Evolutionary conservation across 2,329 filamentous ascomycete genomes (phyloP).

Genomic region (Zymoseptoria passerinii): DNA sequence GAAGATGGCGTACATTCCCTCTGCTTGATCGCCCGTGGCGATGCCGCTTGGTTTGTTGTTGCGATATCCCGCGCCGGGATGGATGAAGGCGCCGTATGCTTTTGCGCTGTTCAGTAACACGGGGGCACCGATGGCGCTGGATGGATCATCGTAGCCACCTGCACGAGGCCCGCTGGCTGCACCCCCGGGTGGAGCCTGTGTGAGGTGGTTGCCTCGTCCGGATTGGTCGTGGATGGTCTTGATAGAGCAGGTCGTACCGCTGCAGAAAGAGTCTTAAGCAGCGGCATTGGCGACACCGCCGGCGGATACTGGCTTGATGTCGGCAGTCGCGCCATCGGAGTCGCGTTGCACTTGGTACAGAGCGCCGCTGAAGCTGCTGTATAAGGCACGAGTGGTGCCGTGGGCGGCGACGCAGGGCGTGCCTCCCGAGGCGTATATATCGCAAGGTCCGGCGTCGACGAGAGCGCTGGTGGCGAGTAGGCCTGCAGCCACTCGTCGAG

Average conservation of each 20-base stretch:
- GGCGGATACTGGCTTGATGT: constrained; percentile 45
- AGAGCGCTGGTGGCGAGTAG: constrained; percentile 9
- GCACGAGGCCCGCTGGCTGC: constrained; percentile 49
- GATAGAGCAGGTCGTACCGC: constrained; percentile 54
- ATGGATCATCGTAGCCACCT: constrained; percentile 52
- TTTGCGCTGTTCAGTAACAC: constrained; percentile 51
- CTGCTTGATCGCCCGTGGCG: constrained; percentile 47
- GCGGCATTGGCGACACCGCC: constrained; percentile 56
- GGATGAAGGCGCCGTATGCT: constrained; percentile 56
- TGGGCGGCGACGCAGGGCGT: constrained; percentile 59
- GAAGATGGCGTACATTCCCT: constrained; percentile 54
- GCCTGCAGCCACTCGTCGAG: constrained; percentile 8
- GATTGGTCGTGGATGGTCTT: constrained; percentile 58
- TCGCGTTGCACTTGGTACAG: constrained; percentile 54
- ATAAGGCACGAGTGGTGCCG: constrained; percentile 56
- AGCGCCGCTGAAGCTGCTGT: constrained; percentile 44
- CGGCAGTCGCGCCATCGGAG: constrained; percentile 43
- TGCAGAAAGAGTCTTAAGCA: constrained; percentile 52
- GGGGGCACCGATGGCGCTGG: constrained; percentile 52
- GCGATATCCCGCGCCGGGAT: constrained; percentile 55
- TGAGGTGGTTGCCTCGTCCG: constrained; percentile 53
- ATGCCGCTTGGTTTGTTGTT: constrained; percentile 47
- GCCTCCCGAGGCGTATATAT: constrained; percentile 50
- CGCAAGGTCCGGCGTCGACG: constrained; percentile 48
- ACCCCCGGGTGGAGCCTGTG: constrained; percentile 49